A percentile compares a stretch with the other conserved stretches of the same genome.
phyloP scores from a whole-genome alignment of 2,329 filamentous ascomycete genomes.

The Trichoderma aggressivum region DNA sequence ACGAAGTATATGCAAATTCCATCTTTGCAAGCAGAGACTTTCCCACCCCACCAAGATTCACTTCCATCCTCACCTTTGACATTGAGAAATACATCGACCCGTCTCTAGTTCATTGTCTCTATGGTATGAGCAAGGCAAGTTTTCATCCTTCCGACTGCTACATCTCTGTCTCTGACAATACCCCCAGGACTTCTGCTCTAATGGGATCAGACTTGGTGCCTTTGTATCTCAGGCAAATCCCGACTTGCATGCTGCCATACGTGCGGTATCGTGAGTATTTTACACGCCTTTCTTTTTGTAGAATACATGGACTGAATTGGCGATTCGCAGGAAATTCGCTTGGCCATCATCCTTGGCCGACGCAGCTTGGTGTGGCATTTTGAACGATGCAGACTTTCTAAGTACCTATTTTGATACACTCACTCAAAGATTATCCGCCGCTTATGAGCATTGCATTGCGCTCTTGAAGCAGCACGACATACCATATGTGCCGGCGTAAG shows the following conservation, averaged over 20 bases:
- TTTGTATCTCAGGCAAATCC: not conserved
- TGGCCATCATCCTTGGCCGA: not conserved
- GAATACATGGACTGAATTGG: not conserved
- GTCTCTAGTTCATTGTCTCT: not conserved
- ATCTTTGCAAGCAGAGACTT: not conserved
- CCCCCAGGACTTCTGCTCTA: not conserved
- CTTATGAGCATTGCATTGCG: not conserved
- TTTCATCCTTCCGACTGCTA: fast-evolving
- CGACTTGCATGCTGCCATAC: not conserved
- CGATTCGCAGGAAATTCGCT: not conserved
- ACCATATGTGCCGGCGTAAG: not conserved
- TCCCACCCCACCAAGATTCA: not conserved
- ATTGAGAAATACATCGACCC: not conserved
- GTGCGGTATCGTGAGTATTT: not conserved
- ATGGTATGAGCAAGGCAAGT: not conserved
- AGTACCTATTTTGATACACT: not conserved
- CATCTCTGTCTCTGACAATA: not conserved
- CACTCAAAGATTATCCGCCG: not conserved
- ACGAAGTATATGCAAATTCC: not conserved
- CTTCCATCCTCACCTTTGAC: not conserved
- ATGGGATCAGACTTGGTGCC: not conserved
- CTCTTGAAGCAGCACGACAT: not conserved
- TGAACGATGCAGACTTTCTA: not conserved
- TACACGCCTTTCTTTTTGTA: too few relatives aligned
- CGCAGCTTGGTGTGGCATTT: not conserved